Base-by-base conservation (phyloP, 2,329 filamentous ascomycete genomes). In the Cladobotryum mycophilum region DNA sequence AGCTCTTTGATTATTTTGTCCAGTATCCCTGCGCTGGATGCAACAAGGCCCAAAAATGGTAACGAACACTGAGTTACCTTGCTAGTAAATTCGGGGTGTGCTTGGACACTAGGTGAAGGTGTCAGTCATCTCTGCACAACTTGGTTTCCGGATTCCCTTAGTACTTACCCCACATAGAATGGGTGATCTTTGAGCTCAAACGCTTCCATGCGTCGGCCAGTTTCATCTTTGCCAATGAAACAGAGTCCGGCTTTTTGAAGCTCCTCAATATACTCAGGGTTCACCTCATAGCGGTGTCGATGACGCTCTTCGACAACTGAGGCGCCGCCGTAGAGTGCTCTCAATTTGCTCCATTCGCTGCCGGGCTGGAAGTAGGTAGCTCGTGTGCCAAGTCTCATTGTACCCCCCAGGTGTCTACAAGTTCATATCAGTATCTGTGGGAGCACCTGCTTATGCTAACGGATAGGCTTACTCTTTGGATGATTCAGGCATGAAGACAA, bases 401-500 rank as follows among this genome's bases (percentile, higher is more conserved):
- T 95, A 17, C 87, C 90, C 48, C 90, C 89, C 68, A 91, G 78
- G 55, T 85, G 41, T 36, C 47, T 54, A 12, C 52, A 40, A 14
- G 20, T 18, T 30, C 15, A 22, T 45, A 14, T 51, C 6, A 51
- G 41, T 37, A 45, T 22, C 25, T 34, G 30, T 12, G 6, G 2
- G 15, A n/a, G 4, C 33, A 33, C 9, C 12, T 15, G 4, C 7
- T 18, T n/a, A 36, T 12, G 3, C 12, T 7, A 9, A 22, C 37
- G 30, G 14, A 22, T 45, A 47, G n/a, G 53, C 45, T 20, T 54
- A 69, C 60, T 70, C 68, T 58, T 71, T 73, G 54, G 66, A 68
- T 5, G 64, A 67, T 61, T 96, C 92, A 2, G 92, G 92, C 93
- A 97, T 99, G 71, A 87, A 92, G 59, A 97, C 80, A 58, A 99